A percentile compares a stretch with the other conserved stretches of the same genome.
Evolutionary conservation across 2,329 filamentous ascomycete genomes (phyloP).

Genomic region (Beauveria medogensis): DNA sequence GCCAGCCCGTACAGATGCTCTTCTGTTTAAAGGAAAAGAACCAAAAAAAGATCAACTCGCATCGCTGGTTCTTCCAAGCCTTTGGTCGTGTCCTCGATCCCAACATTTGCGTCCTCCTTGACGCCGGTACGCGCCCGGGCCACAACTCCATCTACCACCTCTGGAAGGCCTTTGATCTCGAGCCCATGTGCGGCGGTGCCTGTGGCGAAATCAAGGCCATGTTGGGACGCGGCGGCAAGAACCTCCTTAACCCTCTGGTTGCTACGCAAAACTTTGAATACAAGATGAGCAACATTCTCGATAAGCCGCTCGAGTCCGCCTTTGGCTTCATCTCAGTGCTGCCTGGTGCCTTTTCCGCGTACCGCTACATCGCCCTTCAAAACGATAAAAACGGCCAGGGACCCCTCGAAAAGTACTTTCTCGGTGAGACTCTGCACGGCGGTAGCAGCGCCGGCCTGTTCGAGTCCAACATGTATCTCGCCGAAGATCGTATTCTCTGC

Average conservation of each 20-base stretch:
- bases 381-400: constrained; percentile 94
- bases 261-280: constrained; percentile 99
- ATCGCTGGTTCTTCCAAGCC: constrained; percentile 97
- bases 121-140: constrained; percentile 91
- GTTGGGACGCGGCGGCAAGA: constrained; percentile 75
- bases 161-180: constrained; percentile 96
- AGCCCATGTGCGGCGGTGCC: constrained; percentile 94
- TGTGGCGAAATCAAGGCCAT: constrained; percentile 99
- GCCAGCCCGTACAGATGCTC: constrained; percentile 88
- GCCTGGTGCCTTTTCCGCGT: constrained; percentile 96
- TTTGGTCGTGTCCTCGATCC: constrained; percentile 89
- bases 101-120: constrained; percentile 92
- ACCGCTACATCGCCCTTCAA: constrained; percentile 87
- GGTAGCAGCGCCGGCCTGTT: constrained; percentile 90
- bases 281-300: constrained; percentile 99
- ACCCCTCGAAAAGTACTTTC: constrained; percentile 92
- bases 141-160: constrained; percentile 93
- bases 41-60: constrained; percentile 99
- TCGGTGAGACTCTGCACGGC: constrained; percentile 91
- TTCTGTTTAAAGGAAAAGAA: constrained; percentile 99
- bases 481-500: constrained; percentile 96
- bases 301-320: constrained; percentile 93
- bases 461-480: constrained; percentile 98
- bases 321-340: constrained; percentile 97
- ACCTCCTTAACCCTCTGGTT: constrained; percentile 85